Base-by-base conservation (phyloP, 176 grass and related monocot genomes). In the Metroxylon sagu region DNA sequence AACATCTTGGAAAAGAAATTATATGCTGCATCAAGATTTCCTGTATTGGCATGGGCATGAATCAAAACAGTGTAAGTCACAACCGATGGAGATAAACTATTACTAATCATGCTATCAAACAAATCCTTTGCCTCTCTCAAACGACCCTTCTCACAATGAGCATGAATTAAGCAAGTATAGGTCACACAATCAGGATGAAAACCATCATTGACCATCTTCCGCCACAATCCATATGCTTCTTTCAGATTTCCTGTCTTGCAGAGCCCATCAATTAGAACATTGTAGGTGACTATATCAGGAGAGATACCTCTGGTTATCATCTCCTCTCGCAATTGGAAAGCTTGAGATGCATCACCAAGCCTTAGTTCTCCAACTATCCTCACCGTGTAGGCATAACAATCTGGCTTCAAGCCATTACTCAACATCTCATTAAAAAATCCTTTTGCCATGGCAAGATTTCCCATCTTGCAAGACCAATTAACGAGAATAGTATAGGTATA, bases 131-230 rank as follows among this genome's bases (percentile, higher is more conserved):
- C 82, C 62, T 91, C 73, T 71, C 25, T 79, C 65, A 91, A 69
- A 60, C 25, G 72, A 56, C 72, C 79, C 35, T 57, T 80, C 55
- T 76, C 53, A 65, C 87, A 91, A 60, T 86, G 64, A 3, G 83
- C 87, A 76, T 91, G 82, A 76, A 91, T 91, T 71, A 91, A 86
- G 60, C 79, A 74, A 75, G 83, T 91, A 72, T 86, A 91, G 60
- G 87, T 91, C 14, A 91, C 48, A 77, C 79, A 74, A 54, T 91
- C 79, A 65, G 83, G 76, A 50, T 83, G 59, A 64, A 91, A 74
- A 65, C 83, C 83, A 61, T 89, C 75, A 80, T 58, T 73, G 29
- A 69, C 39, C 85, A 85, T 89, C 50, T 75, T 79, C 66, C 43
- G 60, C 61, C 69, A 78, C 69, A 95, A 68, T 19, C 15, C 6